Evolutionary conservation across 805 yeast genomes (phyloP).

Genomic region (Wickerhamiella lipophila): DNA sequence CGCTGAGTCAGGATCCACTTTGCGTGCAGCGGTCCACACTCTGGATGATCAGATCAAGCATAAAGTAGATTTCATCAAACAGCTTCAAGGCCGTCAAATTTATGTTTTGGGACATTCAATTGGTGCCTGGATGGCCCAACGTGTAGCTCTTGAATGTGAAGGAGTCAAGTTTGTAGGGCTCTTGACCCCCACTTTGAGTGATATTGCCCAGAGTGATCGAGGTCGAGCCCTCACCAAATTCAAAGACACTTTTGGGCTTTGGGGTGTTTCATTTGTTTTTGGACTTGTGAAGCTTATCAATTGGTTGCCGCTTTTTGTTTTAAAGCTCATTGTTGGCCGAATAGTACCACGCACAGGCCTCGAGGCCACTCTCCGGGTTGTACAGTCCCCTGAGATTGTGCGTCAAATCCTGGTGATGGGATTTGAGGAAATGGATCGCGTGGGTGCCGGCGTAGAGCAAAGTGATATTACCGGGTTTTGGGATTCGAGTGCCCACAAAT

Average conservation of each 20-base stretch:
- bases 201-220: slow-evolving; percentile 38
- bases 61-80: slow-evolving; percentile 39
- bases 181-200: slow-evolving; percentile 57
- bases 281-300: slow-evolving; percentile 26
- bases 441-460: slow-evolving; percentile 32
- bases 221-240: slow-evolving; percentile 28
- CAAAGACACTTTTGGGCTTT: slow-evolving; percentile 6
- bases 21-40: slow-evolving; percentile 24
- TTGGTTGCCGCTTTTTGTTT: not conserved
- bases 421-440: slow-evolving; percentile 43
- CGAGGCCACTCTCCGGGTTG: slow-evolving; percentile 33
- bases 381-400: slow-evolving; percentile 34
- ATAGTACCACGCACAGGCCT: not conserved
- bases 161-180: slow-evolving; percentile 40
- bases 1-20: slow-evolving; percentile 4
- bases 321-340: slow-evolving; percentile 16
- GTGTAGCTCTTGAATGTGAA: slow-evolving; percentile 29
- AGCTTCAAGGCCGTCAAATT: slow-evolving; percentile 28
- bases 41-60: slow-evolving; percentile 48
- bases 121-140: slow-evolving; percentile 52
- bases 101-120: slow-evolving; percentile 56
- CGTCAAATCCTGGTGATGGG: slow-evolving; percentile 47
- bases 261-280: not conserved
- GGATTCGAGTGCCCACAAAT: slow-evolving; percentile 34
- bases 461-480: slow-evolving; percentile 34